phyloP scores from a whole-genome alignment of 805 yeast genomes.

The Saccharomyces mikatae region DNA sequence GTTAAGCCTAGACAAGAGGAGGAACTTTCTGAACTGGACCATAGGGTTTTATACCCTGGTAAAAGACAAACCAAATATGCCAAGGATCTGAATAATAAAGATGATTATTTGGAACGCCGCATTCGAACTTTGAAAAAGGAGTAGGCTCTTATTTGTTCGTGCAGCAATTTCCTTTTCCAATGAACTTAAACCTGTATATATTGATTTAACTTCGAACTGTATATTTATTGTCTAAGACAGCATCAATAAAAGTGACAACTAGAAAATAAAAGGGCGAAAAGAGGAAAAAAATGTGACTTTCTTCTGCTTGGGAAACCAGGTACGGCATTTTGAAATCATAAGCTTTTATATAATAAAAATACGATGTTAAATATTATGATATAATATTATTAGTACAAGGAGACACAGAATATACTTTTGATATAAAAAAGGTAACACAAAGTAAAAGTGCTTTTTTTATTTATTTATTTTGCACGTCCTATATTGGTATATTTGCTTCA shows the following conservation, averaged over 20 bases:
- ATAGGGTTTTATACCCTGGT: slow-evolving; percentile 65
- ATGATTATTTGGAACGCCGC: slow-evolving; percentile 48
- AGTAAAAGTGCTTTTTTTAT: background rate
- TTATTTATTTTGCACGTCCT: background rate
- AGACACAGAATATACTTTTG: background rate
- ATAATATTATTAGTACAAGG: background rate
- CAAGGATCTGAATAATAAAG: slow-evolving; percentile 42
- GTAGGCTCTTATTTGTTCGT: background rate
- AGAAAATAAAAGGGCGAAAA: background rate
- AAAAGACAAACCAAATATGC: slow-evolving; percentile 42
- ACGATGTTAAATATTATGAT: background rate
- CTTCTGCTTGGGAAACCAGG: background rate
- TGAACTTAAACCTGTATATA: background rate
- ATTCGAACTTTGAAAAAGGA: slow-evolving; percentile 39
- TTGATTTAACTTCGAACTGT: background rate
- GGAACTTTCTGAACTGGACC: slow-evolving; percentile 47
- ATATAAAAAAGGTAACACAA: background rate
- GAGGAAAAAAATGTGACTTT: background rate
- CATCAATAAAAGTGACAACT: background rate
- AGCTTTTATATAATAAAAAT: background rate
- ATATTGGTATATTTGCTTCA: background rate
- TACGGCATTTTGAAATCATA: background rate
- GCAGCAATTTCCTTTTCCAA: background rate
- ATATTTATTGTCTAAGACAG: background rate
- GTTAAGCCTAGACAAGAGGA: slow-evolving; percentile 28